These are phyloP conservation scores for Psilocybe cyanescens DNA, from an alignment of 768 basidiomycete species.

Conservation along the genomic window DNA sequence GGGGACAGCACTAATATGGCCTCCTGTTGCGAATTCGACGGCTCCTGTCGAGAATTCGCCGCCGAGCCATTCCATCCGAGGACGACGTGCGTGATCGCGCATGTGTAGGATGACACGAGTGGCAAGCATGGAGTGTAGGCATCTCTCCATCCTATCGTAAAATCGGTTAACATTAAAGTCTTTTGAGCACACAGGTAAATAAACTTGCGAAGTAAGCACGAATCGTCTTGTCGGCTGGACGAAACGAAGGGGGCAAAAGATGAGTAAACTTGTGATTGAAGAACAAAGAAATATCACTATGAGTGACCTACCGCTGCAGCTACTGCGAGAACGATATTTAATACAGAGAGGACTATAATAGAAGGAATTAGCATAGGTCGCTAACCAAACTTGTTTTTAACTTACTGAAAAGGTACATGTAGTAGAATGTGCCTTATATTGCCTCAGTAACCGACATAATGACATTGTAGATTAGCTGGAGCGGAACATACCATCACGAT, in stretches of 20 bases:
- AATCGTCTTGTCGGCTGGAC: constrained; percentile 12
- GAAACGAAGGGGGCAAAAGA: not conserved
- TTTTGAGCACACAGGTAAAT: no score
- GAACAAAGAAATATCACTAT: not conserved
- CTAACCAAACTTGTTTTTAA: not conserved
- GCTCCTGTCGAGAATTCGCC: not conserved
- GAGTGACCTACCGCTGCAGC: constrained; percentile 3
- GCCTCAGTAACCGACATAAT: not conserved
- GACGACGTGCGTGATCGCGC: constrained; percentile 11
- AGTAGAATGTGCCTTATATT: constrained; percentile 11
- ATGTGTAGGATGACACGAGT: constrained; percentile 17
- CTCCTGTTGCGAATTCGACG: not conserved
- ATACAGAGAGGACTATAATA: constrained; percentile 9
- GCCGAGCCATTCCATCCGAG: constrained; percentile 5
- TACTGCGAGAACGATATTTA: constrained; percentile 12
- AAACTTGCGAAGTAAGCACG: constrained; percentile 6
- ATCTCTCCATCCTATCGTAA: constrained; percentile 8
- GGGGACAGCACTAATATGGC: not conserved
- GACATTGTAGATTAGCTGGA: not conserved
- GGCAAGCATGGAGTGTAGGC: constrained; percentile 14
- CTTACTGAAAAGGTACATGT: constrained; percentile 14
- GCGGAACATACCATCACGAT: constrained; percentile 11
- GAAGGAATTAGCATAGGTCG: not conserved
- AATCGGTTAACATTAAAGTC: not conserved
- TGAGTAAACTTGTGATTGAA: not conserved